phyloP scores from a whole-genome alignment of 2,329 filamentous ascomycete species.

The Byssothecium circinans region DNA sequence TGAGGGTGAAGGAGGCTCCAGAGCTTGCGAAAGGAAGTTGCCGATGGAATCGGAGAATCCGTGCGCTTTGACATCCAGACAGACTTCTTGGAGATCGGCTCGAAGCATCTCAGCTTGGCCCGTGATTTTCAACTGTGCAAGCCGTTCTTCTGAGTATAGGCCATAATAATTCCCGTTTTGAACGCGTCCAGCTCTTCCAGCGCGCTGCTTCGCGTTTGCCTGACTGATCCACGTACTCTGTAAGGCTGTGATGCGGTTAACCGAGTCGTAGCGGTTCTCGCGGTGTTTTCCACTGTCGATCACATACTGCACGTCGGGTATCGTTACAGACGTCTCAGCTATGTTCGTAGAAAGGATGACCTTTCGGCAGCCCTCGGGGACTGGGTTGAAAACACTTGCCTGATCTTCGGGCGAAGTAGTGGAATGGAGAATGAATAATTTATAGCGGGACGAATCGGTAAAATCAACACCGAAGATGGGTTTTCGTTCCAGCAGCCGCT shows the following conservation, averaged over 20 bases:
- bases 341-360: slow-evolving; percentile 9
- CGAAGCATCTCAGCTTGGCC: slow-evolving; percentile 6
- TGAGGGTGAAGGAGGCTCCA: slow-evolving; percentile 2
- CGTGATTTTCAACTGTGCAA: slow-evolving; percentile 1
- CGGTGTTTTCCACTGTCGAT: slow-evolving; percentile 7
- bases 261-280: slow-evolving; percentile 1
- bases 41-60: slow-evolving; percentile 2
- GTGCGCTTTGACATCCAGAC: slow-evolving; percentile 8
- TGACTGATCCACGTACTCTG: slow-evolving; percentile 4
- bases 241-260: slow-evolving; percentile 1
- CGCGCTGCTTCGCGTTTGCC: slow-evolving; percentile 8
- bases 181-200: slow-evolving; percentile 7
- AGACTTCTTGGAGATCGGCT: slow-evolving; percentile 5
- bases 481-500: neutral
- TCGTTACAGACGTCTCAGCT: slow-evolving; percentile 6
- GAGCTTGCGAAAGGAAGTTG: slow-evolving; percentile 4
- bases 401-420: slow-evolving; percentile 1
- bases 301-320: slow-evolving; percentile 7
- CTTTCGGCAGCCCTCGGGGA: slow-evolving; percentile 4
- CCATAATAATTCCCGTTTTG: slow-evolving; percentile 8
- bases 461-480: slow-evolving; percentile 5
- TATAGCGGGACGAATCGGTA: neutral
- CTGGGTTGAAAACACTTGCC: slow-evolving; percentile 2
- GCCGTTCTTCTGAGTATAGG: slow-evolving; percentile 4
- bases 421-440: slow-evolving; percentile 7